Percentiles rank a stretch among this genome's conserved stretches.
Conservation (phyloP, 345 rosid genomes). For the Dipteronia dyeriana region DNA sequence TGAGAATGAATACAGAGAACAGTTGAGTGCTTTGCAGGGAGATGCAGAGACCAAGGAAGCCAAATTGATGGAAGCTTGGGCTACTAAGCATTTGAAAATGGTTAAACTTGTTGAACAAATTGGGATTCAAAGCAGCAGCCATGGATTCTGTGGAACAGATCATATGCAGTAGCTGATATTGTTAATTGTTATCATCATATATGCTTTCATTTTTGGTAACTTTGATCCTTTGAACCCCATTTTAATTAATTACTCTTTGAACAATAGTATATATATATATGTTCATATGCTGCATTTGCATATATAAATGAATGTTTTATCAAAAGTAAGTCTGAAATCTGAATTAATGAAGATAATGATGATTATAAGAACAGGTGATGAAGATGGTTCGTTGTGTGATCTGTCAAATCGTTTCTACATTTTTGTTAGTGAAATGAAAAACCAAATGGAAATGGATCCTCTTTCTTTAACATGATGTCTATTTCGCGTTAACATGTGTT, state of each 20-base stretch:
- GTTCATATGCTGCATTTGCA: not conserved
- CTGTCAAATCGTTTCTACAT: constrained; percentile 18
- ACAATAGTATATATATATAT: too few relatives aligned
- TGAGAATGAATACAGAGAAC: constrained; percentile 26
- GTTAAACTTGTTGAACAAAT: constrained; percentile 23
- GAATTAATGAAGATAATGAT: not conserved
- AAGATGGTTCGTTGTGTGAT: not conserved
- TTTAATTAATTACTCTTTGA: too few relatives aligned
- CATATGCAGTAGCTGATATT: not conserved
- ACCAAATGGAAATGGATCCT: too few relatives aligned
- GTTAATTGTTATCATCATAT: not conserved
- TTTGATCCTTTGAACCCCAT: not conserved
- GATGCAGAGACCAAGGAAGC: constrained; percentile 26
- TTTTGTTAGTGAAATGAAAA: too few relatives aligned
- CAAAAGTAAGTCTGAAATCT: too few relatives aligned
- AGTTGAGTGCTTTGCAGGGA: constrained; percentile 22
- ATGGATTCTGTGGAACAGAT: not conserved
- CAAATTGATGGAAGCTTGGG: constrained; percentile 31
- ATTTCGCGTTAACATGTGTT: too few relatives aligned
- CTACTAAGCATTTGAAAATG: constrained; percentile 22
- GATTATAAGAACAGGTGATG: not conserved
- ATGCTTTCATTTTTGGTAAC: not conserved
- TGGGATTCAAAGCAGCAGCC: constrained; percentile 14
- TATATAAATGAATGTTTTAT: too few relatives aligned
- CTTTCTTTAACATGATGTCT: too few relatives aligned